Evolutionary conservation across 2,329 filamentous ascomycete species (phyloP).

Genomic region (Didymella keratinophila): DNA sequence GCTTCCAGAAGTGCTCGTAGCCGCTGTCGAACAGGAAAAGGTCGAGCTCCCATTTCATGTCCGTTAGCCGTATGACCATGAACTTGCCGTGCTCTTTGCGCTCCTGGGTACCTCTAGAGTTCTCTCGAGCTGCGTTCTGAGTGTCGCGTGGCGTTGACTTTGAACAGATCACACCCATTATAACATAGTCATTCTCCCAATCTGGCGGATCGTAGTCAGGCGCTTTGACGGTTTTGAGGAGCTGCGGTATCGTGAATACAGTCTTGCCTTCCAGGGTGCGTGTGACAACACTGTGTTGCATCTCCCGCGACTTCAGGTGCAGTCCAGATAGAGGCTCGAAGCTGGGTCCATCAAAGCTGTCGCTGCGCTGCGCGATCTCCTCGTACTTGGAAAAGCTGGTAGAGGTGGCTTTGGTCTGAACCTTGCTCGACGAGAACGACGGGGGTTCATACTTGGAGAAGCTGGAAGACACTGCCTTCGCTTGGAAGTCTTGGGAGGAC

Average conservation of each 20-base stretch:
- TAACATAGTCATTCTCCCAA: constrained; percentile 85
- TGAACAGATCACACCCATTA: constrained; percentile 85
- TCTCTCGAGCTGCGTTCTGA: constrained; percentile 57
- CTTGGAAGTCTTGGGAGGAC: constrained; percentile 31
- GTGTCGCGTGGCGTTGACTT: constrained; percentile 82
- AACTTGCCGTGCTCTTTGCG: constrained; percentile 75
- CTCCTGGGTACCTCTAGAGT: constrained; percentile 52
- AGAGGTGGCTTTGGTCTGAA: constrained; percentile 28
- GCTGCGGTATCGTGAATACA: constrained; percentile 77
- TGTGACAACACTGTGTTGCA: constrained; percentile 81
- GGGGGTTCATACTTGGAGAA: constrained; percentile 37
- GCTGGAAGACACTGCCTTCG: constrained; percentile 29
- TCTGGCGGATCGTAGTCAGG: constrained; percentile 83
- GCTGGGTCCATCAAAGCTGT: constrained; percentile 60
- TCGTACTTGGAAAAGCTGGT: constrained; percentile 36
- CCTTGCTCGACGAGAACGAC: constrained; percentile 33
- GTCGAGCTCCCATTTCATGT: constrained; percentile 89
- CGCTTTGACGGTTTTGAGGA: constrained; percentile 80
- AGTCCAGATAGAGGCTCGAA: constrained; percentile 86
- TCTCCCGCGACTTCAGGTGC: constrained; percentile 81
- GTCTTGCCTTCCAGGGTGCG: constrained; percentile 82
- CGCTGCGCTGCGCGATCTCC: constrained; percentile 42
- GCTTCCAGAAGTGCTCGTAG: constrained; percentile 91
- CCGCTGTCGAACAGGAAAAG: constrained; percentile 91
- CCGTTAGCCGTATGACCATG: constrained; percentile 88